Conservation (phyloP, 148 eudicot species). For the Camellia japonica region DNA sequence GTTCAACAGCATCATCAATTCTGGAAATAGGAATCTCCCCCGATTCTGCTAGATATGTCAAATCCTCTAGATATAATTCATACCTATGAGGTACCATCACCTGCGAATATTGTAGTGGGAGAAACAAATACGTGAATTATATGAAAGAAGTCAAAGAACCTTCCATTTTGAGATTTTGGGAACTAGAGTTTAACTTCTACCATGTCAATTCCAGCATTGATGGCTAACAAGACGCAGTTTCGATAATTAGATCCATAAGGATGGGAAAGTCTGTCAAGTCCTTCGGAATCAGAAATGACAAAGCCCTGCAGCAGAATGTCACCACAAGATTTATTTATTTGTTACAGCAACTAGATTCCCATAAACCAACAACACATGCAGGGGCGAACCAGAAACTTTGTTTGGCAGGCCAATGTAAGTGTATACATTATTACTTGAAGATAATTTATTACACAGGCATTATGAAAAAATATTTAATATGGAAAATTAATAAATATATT, state of each 20-base stretch:
- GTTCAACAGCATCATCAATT: constrained; percentile 90
- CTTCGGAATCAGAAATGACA: constrained; percentile 88
- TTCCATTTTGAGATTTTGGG: not conserved
- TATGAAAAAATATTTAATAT: too few relatives aligned
- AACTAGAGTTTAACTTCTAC: constrained; percentile 36
- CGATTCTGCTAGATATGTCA: constrained; percentile 64
- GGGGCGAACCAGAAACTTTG: too few relatives aligned
- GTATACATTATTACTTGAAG: too few relatives aligned
- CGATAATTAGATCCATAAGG: constrained; percentile 73
- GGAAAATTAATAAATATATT: too few relatives aligned
- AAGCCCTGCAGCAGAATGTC: constrained; percentile 58
- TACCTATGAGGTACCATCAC: constrained; percentile 82
- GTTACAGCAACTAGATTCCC: not conserved
- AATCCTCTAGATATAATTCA: constrained; percentile 58
- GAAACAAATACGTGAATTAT: not conserved
- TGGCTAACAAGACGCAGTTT: constrained; percentile 40
- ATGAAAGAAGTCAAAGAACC: not conserved
- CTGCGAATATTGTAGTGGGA: constrained; percentile 33
- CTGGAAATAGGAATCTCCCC: constrained; percentile 72
- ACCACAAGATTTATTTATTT: not conserved
- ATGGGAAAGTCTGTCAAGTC: constrained; percentile 63
- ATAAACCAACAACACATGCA: not conserved
- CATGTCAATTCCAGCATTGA: constrained; percentile 95
- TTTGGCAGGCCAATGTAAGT: too few relatives aligned
- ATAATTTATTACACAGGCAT: too few relatives aligned